Conservation (phyloP, 2,329 filamentous ascomycete genomes). For the Apiospora rasikravindrae region DNA sequence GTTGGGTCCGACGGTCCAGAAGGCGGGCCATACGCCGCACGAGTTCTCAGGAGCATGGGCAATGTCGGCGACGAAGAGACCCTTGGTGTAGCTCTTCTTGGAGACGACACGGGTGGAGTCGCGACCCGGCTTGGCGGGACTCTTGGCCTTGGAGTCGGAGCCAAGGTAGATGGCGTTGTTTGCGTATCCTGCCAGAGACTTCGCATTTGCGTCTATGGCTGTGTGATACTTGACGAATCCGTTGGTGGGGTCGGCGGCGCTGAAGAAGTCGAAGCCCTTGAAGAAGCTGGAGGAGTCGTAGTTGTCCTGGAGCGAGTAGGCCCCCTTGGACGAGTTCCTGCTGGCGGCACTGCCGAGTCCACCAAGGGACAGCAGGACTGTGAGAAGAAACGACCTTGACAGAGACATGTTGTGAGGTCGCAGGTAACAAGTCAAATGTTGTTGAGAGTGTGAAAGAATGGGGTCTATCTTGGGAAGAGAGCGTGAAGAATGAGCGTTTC, state of each 20-base stretch:
- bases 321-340: slow-evolving; percentile 27
- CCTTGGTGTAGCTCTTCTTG: slow-evolving; percentile 68
- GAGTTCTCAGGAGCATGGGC: slow-evolving; percentile 71
- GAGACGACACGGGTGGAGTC: slow-evolving; percentile 73
- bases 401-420: background rate
- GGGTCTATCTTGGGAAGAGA: background rate
- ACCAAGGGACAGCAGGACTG: slow-evolving; percentile 22
- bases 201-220: slow-evolving; percentile 59
- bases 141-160: slow-evolving; percentile 65
- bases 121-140: slow-evolving; percentile 62
- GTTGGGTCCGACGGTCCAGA: slow-evolving; percentile 69
- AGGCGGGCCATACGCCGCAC: slow-evolving; percentile 80
- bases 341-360: slow-evolving; percentile 5
- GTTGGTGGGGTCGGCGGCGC: slow-evolving; percentile 68
- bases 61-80: slow-evolving; percentile 75
- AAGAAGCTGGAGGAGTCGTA: slow-evolving; percentile 63
- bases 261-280: slow-evolving; percentile 61
- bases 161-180: slow-evolving; percentile 69
- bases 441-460: background rate
- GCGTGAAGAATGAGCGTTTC: background rate
- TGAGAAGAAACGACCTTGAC: slow-evolving; percentile 1
- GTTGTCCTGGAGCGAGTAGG: slow-evolving; percentile 53
- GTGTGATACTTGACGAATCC: slow-evolving; percentile 76
- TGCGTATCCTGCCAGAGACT: slow-evolving; percentile 62
- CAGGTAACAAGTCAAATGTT: background rate